These are phyloP conservation scores for Phialocephala sp. DNA, from an alignment of 2,329 filamentous ascomycete species.

Conservation along the genomic window DNA sequence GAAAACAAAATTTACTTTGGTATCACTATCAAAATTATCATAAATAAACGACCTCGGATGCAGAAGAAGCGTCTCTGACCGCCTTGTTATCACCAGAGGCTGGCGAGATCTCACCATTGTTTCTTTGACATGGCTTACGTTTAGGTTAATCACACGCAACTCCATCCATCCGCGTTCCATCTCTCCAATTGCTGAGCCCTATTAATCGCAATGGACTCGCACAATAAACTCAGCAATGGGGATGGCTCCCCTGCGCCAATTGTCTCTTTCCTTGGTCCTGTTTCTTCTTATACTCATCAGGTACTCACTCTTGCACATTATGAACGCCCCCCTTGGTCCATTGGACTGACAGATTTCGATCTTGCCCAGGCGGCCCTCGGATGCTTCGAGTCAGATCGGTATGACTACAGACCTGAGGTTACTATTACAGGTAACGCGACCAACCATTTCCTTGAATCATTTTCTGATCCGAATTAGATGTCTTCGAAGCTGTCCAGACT, in stretches of 20 bases:
- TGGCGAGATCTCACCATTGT: not conserved
- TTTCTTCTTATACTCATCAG: constrained; percentile 73
- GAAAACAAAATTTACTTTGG: constrained; percentile 9
- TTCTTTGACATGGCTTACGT: constrained; percentile 2
- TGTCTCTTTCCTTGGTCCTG: constrained; percentile 66
- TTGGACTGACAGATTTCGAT: constrained; percentile 38
- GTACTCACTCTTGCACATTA: constrained; percentile 46
- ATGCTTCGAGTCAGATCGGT: constrained; percentile 48
- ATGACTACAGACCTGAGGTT: constrained; percentile 48
- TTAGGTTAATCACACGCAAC: not conserved
- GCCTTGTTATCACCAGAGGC: not conserved
- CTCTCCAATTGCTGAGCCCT: not conserved
- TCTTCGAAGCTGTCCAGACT: constrained; percentile 79
- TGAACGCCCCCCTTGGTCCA: constrained; percentile 30
- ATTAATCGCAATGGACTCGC: constrained; percentile 16
- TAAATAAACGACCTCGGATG: constrained; percentile 2
- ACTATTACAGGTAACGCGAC: constrained; percentile 48
- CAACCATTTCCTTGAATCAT: no score
- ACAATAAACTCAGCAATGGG: constrained; percentile 8
- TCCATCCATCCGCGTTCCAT: not conserved
- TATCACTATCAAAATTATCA: constrained; percentile 7
- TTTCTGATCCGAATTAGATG: constrained; percentile 55
- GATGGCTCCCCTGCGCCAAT: constrained; percentile 33
- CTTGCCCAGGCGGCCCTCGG: constrained; percentile 57
- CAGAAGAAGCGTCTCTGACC: not conserved